Evolutionary conservation across 768 basidiomycete species (phyloP), one percentile per base, ranked within the genome.

Genomic region (Cyclocybe aegerita): DNA sequence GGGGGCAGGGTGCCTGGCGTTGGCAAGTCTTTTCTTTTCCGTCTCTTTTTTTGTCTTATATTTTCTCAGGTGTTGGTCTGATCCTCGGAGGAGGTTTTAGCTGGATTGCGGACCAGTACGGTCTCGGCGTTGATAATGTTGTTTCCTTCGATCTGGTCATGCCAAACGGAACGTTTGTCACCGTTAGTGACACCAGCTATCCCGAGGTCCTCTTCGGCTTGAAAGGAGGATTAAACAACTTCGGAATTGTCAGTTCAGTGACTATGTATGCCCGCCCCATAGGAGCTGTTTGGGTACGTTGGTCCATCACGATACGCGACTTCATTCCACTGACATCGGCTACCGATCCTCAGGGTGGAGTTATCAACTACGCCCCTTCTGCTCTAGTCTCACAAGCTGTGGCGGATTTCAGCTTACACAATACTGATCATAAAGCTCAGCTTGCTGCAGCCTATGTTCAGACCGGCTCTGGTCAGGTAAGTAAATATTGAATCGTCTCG

Each of bases 141-240:
- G 62, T 68, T 14, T 72, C 72, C 0, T 83, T 66, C 52, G 79
- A 85, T 49, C 67, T 86, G 2, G 83, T 83, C 0, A 64, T 76
- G 38, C 82, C 83, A 0, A 73, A 73, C 52, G 83, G 83, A 6
- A 69, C 64, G 0, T 60, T 80, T 1, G 58, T 62, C 0, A 62
- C 53, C 7, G 70, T 75, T 3, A 75, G 68, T 0, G 50, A 66
- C 17, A 41, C 48, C 2, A 64, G 65, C 0, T 60, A 76, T 38
- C 49, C 72, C 0, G 65, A 73, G 17, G 57, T 79, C 1, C 77
- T 77, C 60, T 75, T 71, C 40, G 77, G 67, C 0, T 49, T 78
- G 1, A 53, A 84, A 80, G 85, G 85, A 31, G 84, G 83, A 8
- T 61, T 72, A 55, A 85, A 87, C 54, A 87, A 86, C 53, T 85